A percentile compares a stretch with the other conserved stretches of the same genome.
These are phyloP conservation scores for Scheffersomyces lignicola DNA, from an alignment of 1,139 yeast species.

Conservation along the genomic window DNA sequence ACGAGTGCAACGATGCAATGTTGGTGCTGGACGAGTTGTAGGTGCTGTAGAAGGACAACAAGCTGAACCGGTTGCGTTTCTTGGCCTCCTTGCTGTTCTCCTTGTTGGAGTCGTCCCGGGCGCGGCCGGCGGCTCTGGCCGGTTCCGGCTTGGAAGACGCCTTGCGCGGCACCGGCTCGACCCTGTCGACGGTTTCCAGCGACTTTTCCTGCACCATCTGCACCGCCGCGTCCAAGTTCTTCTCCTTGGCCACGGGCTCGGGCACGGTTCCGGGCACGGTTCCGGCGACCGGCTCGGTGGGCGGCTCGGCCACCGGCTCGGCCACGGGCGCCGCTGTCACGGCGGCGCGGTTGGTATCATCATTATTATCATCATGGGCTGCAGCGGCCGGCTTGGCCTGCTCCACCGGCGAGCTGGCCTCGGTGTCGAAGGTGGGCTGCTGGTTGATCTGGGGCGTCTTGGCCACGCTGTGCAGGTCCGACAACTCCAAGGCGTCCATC, in stretches of 20 bases:
- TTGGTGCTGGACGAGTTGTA: constrained; percentile 27
- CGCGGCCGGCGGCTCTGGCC: too few relatives aligned
- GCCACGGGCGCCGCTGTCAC: constrained; percentile 5
- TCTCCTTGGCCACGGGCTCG: neutral
- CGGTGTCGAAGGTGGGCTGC: constrained; percentile 27
- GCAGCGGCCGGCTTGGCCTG: neutral
- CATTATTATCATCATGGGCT: neutral
- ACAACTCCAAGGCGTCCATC: constrained; percentile 44
- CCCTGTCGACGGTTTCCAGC: constrained; percentile 6
- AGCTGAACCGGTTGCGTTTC: constrained; percentile 52
- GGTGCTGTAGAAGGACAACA: constrained; percentile 50
- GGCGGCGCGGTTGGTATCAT: neutral
- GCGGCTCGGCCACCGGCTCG: constrained; percentile 5
- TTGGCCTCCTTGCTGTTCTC: constrained; percentile 32
- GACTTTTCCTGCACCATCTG: constrained; percentile 8
- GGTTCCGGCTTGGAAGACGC: constrained; percentile 6
- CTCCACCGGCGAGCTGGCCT: constrained; percentile 1
- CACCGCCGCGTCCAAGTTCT: constrained; percentile 7
- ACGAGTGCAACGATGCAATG: constrained; percentile 12
- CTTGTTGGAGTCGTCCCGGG: constrained; percentile 13
- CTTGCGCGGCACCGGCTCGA: neutral
- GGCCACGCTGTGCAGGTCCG: constrained; percentile 15
- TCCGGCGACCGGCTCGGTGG: neutral
- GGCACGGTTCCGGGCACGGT: neutral
- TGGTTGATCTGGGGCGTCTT: constrained; percentile 29